Conservation (phyloP, 805 yeast genomes). For the Soucietia sequanensis region DNA sequence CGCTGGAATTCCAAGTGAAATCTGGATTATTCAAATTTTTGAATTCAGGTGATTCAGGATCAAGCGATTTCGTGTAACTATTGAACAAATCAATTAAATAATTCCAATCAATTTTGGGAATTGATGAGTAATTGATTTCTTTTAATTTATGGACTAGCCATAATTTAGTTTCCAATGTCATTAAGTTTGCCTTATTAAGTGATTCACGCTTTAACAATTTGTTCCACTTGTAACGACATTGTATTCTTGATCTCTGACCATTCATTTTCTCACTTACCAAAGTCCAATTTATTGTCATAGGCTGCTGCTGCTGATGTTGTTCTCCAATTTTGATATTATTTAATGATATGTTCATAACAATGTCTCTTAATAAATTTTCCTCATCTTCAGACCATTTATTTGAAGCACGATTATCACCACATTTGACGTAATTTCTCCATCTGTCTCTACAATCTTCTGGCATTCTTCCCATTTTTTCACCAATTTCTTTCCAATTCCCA, state of each 20-base stretch:
- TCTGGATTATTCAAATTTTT: constrained; percentile 1
- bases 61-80: background rate
- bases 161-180: constrained; percentile 31
- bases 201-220: constrained; percentile 65
- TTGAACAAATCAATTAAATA: constrained; percentile 12
- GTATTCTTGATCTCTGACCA: constrained; percentile 86
- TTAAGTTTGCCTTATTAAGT: constrained; percentile 25
- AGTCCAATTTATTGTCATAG: constrained; percentile 79
- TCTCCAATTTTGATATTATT: constrained; percentile 13
- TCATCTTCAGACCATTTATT: constrained; percentile 81
- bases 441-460: constrained; percentile 97
- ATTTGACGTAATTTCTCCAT: constrained; percentile 93
- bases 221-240: constrained; percentile 95
- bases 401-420: constrained; percentile 73
- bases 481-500: constrained; percentile 88
- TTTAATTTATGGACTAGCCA: constrained; percentile 38
- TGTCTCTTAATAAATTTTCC: constrained; percentile 54
- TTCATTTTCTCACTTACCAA: constrained; percentile 85
- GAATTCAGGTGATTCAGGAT: background rate
- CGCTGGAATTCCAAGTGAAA: constrained; percentile 54
- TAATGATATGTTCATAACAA: constrained; percentile 19
- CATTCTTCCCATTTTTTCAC: constrained; percentile 81
- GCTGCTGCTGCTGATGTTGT: no score
- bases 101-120: constrained; percentile 36
- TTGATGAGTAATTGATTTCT: constrained; percentile 20